Conservation (phyloP, 495 filamentous ascomycete species). For the Immersiella caudata region DNA sequence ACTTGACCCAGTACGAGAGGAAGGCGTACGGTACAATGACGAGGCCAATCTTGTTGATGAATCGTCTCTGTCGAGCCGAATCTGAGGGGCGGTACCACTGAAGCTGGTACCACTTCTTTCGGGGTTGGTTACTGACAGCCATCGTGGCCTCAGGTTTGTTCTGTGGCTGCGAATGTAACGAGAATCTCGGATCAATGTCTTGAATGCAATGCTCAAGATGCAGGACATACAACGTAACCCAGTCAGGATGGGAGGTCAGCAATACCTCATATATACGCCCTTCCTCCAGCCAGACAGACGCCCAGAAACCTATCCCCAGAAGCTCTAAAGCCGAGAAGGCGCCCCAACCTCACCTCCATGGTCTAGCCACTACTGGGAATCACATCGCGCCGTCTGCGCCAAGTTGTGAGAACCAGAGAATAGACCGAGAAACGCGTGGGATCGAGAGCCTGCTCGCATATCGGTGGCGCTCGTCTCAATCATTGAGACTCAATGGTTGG, state of each 20-base stretch:
- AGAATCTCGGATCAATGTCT: not conserved
- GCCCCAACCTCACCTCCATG: not conserved
- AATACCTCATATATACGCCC: not conserved
- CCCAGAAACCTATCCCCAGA: not conserved
- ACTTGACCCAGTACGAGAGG: slow-evolving; percentile 52
- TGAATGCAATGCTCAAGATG: not conserved
- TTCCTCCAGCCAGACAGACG: not conserved
- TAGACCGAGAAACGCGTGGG: not conserved
- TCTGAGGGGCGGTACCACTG: slow-evolving; percentile 14
- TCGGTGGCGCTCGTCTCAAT: not conserved
- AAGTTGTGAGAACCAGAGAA: not conserved
- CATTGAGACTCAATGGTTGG: no score
- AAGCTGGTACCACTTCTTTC: slow-evolving; percentile 18
- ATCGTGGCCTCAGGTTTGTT: not conserved
- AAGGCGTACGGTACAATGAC: slow-evolving; percentile 43
- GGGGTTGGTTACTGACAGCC: not conserved
- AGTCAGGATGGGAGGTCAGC: not conserved
- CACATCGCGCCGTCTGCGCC: not conserved
- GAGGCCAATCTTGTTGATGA: slow-evolving; percentile 52
- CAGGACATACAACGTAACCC: not conserved
- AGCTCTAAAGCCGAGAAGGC: not conserved
- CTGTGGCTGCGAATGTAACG: not conserved
- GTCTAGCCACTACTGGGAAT: not conserved
- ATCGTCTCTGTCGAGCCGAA: slow-evolving; percentile 36
- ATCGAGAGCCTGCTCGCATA: not conserved